Base-by-base conservation (phyloP, 2,329 filamentous ascomycete genomes). In the Macrophomina pseudophaseolina region DNA sequence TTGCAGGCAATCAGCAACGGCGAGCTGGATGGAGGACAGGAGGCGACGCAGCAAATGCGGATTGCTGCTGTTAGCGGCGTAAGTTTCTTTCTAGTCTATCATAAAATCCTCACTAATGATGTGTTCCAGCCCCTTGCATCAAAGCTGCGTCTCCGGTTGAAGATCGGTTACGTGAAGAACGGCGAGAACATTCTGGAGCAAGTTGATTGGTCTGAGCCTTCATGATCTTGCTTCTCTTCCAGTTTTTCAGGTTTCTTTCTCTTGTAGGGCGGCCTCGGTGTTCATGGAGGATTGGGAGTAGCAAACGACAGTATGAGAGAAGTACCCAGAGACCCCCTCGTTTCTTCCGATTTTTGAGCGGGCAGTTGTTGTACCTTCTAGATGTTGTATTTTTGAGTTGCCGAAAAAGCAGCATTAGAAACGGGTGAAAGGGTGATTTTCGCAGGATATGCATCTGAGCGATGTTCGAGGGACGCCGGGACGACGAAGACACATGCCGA, bases 161-260 rank as follows among this genome's bases (percentile, higher is more conserved):
- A 93, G 80, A 87, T 99, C 74, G 89, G 87, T 66, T 98, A 93
- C 77, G 83, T 87, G 40, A 91, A 91, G 78, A 88, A 90, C 66
- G 86, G 87, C 67, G 87, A 84, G 30, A 88, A 90, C 69, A 85
- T 96, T 18, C 90, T 91, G 76, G 95, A 99, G 75, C 94, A 98
- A 80, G 93, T 98, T 67, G 96, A 97, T 82, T 99, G 95, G 95
- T 90, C 91, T 35, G 95, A 99, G 80, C 90, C 93, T 65, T 71
- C 75, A 30, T 66, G 35, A 18, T 30, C 11, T 14, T 28, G 2
- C 38, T 49, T 52, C 28, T 30, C 49, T 67, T 60, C 23, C 51
- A 56, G 49, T 40, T 56, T 52, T 44, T 38, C 18, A 51, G 18
- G 14, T 32, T 18, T 42, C 23, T 51, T 32, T 30, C 33, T 68